phyloP scores from a whole-genome alignment of 1,284 basidiomycete genomes.

The Retiboletus flavoniger region DNA sequence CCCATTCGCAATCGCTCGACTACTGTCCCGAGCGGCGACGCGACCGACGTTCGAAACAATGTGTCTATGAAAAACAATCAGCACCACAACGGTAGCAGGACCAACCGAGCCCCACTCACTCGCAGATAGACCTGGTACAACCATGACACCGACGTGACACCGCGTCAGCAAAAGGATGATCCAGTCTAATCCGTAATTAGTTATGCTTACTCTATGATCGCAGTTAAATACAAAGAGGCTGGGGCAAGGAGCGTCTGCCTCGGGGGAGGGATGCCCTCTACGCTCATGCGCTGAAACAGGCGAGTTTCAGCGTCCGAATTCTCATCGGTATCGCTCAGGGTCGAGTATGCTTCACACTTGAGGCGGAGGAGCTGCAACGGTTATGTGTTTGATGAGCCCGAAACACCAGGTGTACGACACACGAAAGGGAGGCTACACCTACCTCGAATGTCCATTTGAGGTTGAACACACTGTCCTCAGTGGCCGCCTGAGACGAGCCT shows the following conservation, averaged over 20 bases:
- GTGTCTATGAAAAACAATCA: constrained; percentile 52
- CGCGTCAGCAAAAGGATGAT: constrained; percentile 22
- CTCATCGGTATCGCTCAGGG: constrained; percentile 79
- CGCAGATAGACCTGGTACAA: constrained; percentile 69
- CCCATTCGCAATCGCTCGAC: constrained; percentile 68
- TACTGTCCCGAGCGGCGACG: constrained; percentile 81
- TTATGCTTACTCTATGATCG: constrained; percentile 82
- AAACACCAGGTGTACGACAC: neutral
- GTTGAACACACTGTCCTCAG: constrained; percentile 58
- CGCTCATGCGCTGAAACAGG: constrained; percentile 57
- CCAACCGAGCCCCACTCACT: constrained; percentile 51
- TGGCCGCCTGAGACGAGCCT: constrained; percentile 34
- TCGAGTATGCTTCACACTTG: constrained; percentile 83
- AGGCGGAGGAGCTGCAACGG: constrained; percentile 63
- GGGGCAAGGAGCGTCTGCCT: constrained; percentile 67
- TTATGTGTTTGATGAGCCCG: constrained; percentile 8
- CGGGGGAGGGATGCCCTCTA: constrained; percentile 47
- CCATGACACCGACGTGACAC: constrained; percentile 18
- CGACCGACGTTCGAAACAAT: constrained; percentile 79
- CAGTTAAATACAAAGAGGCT: constrained; percentile 84
- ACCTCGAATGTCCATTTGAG: constrained; percentile 76
- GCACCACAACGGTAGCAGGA: neutral
- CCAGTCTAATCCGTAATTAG: constrained; percentile 11
- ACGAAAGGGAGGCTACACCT: constrained; percentile 27
- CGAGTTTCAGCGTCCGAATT: constrained; percentile 61